Percentiles rank a stretch among this genome's conserved stretches.
Conservation (phyloP, 352 stramenopile genomes). For the Phytophthora hibernalis region DNA sequence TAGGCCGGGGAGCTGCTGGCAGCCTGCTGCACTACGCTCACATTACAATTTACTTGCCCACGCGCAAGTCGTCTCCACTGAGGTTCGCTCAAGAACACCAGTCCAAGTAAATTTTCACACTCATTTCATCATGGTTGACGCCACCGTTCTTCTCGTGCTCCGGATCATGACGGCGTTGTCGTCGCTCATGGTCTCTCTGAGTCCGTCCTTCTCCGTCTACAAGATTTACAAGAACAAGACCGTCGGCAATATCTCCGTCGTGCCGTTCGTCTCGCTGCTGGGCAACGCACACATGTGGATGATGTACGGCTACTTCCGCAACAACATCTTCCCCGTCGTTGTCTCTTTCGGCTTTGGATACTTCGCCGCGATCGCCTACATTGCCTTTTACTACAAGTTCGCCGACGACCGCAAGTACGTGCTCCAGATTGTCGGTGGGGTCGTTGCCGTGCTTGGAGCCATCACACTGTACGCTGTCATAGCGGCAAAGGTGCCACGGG, state of each 20-base stretch:
- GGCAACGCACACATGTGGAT: conserved; percentile 53
- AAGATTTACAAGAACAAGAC: conserved; percentile 48
- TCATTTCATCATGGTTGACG: conserved; percentile 21
- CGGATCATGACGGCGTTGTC: conserved; percentile 42
- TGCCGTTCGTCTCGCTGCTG: conserved; percentile 51
- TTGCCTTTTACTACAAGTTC: conserved; percentile 62
- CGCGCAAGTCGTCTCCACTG: conserved; percentile 11
- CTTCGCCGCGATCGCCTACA: conserved; percentile 49
- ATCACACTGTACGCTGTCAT: conserved; percentile 56
- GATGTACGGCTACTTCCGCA: conserved; percentile 55
- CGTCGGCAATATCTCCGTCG: conserved; percentile 44
- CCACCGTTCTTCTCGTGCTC: conserved; percentile 29
- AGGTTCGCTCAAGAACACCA: background rate
- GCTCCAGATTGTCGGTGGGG: conserved; percentile 34
- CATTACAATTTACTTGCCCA: conserved; percentile 29
- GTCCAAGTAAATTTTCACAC: background rate
- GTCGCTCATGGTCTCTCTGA: conserved; percentile 47
- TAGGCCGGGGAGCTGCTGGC: background rate
- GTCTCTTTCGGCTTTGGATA: conserved; percentile 56
- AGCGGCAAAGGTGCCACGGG: conserved; percentile 36
- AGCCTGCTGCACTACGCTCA: conserved; percentile 10
- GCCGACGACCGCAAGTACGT: conserved; percentile 48
- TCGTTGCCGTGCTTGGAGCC: conserved; percentile 26
- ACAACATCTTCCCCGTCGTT: conserved; percentile 60
- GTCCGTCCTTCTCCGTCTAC: conserved; percentile 43